Percentiles rank a stretch among this genome's conserved stretches.
phyloP scores from a whole-genome alignment of 208 protist genomes.

The Acanthamoeba polyphaga region DNA sequence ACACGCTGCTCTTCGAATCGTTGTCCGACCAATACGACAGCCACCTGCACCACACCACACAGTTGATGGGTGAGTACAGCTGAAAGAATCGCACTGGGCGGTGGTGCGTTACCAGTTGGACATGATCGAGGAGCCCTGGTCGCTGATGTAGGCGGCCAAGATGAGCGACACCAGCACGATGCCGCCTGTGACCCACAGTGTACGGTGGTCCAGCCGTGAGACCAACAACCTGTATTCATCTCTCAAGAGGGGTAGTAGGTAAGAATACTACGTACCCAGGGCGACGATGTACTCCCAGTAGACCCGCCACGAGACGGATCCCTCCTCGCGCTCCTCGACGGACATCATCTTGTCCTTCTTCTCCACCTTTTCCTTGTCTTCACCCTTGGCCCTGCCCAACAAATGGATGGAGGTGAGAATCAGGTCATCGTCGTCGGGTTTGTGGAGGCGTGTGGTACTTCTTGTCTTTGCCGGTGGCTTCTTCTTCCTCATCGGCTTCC shows the following conservation, averaged over 20 bases:
- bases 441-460: not conserved
- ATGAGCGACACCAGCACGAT: not conserved
- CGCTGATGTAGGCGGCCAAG: not conserved
- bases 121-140: slow-evolving; percentile 48
- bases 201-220: not conserved
- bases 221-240: not conserved
- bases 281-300: slow-evolving; percentile 51
- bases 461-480: slow-evolving; percentile 1
- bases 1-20: not conserved
- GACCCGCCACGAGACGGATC: slow-evolving; percentile 38
- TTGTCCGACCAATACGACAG: slow-evolving; percentile 68
- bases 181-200: not conserved
- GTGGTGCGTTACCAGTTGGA: slow-evolving; percentile 42
- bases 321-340: slow-evolving; percentile 39
- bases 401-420: not conserved
- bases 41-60: slow-evolving; percentile 20
- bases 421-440: not conserved
- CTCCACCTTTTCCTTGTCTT: not conserved
- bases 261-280: not conserved
- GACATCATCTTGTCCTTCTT: slow-evolving; percentile 68
- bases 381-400: not conserved
- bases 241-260: not conserved
- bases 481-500: not conserved
- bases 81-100: no score
- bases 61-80: not conserved